A percentile compares a stretch with the other conserved stretches of the same genome.
Evolutionary conservation across 2,329 filamentous ascomycete genomes (phyloP).

Genomic region (Tolypocladium guangdongense): DNA sequence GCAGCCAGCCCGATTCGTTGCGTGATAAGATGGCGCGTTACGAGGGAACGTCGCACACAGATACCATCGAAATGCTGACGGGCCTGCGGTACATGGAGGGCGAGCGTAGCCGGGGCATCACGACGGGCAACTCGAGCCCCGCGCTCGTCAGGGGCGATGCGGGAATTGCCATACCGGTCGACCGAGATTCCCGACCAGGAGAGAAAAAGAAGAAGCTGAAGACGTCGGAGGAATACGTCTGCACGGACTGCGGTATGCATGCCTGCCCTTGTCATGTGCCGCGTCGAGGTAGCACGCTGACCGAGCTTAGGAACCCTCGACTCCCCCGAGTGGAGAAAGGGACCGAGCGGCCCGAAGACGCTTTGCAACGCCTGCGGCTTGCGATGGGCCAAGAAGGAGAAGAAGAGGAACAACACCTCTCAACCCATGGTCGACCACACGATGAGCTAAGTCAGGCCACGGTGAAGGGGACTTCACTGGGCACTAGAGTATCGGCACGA

Average conservation of each 20-base stretch:
- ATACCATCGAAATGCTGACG: constrained; percentile 88
- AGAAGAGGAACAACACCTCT: constrained; percentile 41
- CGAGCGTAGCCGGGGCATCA: constrained; percentile 78
- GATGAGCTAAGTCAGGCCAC: constrained; percentile 6
- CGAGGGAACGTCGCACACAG: constrained; percentile 64
- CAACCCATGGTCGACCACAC: constrained; percentile 13
- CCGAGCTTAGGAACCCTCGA: constrained; percentile 57
- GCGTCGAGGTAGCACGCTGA: neutral
- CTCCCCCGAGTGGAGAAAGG: constrained; percentile 93
- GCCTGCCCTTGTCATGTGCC: neutral
- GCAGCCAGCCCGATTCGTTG: constrained; percentile 61
- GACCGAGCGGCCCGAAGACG: constrained; percentile 85
- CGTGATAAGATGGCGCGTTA: constrained; percentile 78
- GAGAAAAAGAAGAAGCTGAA: constrained; percentile 88
- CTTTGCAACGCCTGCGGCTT: constrained; percentile 89
- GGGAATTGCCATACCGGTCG: constrained; percentile 72
- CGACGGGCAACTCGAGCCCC: constrained; percentile 72
- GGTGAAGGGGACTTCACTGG: neutral
- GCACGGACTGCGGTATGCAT: constrained; percentile 73
- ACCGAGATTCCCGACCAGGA: constrained; percentile 59
- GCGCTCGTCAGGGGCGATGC: constrained; percentile 75
- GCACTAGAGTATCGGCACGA: neutral
- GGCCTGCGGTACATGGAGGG: constrained; percentile 80
- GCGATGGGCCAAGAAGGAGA: constrained; percentile 70
- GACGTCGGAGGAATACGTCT: constrained; percentile 78